These are phyloP conservation scores for Oligophagozyma castellii DNA, from an alignment of 1,139 yeast genomes.

Conservation along the genomic window DNA sequence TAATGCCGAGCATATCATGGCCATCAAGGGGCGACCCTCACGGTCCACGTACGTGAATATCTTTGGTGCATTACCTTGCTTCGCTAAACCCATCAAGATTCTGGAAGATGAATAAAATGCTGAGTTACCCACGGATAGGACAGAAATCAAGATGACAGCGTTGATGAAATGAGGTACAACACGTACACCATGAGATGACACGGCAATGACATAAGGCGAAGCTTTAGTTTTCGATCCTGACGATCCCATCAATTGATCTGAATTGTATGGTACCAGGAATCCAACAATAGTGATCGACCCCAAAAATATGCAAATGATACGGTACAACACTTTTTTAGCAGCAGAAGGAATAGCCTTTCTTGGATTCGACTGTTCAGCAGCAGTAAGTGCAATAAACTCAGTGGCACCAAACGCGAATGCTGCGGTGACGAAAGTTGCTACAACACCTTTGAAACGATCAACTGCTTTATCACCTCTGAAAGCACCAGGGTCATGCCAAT, in stretches of 20 bases:
- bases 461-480: conserved; percentile 21
- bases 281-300: conserved; percentile 51
- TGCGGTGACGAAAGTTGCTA: conserved; percentile 70
- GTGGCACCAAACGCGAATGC: conserved; percentile 83
- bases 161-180: conserved; percentile 37
- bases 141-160: conserved; percentile 36
- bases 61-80: conserved; percentile 44
- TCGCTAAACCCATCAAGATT: conserved; percentile 44
- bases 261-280: conserved; percentile 50
- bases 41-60: conserved; percentile 43
- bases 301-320: conserved; percentile 51
- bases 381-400: conserved; percentile 74
- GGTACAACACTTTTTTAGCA: conserved; percentile 63
- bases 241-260: conserved; percentile 36
- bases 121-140: conserved; percentile 37
- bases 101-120: conserved; percentile 46
- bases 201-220: conserved; percentile 70
- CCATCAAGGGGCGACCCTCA: conserved; percentile 44
- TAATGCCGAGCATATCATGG: conserved; percentile 32
- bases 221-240: conserved; percentile 34
- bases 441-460: conserved; percentile 57
- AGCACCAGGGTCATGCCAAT: conserved; percentile 56
- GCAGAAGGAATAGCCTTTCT: conserved; percentile 59
- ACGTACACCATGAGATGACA: conserved; percentile 49
- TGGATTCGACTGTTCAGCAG: conserved; percentile 81